Evolutionary conservation across 345 rosid species (phyloP).

Genomic region (Populus ilicifolia): DNA sequence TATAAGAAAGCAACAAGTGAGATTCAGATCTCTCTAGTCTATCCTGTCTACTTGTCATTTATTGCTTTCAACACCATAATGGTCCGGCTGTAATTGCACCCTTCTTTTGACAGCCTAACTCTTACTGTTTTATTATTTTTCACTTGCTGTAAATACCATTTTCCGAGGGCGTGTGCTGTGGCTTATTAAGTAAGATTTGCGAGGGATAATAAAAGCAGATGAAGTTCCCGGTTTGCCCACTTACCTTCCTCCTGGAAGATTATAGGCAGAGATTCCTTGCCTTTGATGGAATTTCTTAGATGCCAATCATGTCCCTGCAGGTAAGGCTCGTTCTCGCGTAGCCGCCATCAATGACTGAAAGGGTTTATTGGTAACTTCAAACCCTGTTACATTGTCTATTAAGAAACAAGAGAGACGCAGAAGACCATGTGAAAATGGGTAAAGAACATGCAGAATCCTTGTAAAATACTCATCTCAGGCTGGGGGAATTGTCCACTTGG

Average conservation of each 20-base stretch:
- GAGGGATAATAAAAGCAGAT: slow-evolving; percentile 14
- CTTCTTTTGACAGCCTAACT: slow-evolving; percentile 30
- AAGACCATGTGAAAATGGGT: slow-evolving; percentile 59
- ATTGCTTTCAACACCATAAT: slow-evolving; percentile 13
- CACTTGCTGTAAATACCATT: slow-evolving; percentile 6
- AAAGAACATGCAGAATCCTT: slow-evolving; percentile 52
- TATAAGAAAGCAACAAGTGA: slow-evolving; percentile 17
- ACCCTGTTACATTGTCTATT: neutral
- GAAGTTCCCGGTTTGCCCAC: slow-evolving; percentile 19
- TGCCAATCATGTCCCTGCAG: slow-evolving; percentile 10
- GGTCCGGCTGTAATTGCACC: slow-evolving; percentile 5
- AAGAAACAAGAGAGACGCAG: slow-evolving; percentile 23
- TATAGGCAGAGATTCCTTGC: slow-evolving; percentile 21
- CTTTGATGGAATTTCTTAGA: slow-evolving; percentile 2
- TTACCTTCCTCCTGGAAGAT: slow-evolving; percentile 5
- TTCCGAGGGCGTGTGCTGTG: neutral
- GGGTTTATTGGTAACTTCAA: slow-evolving; percentile 2
- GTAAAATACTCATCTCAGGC: slow-evolving; percentile 43
- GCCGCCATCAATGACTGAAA: neutral
- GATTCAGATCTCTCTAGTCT: slow-evolving; percentile 7
- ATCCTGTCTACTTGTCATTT: neutral
- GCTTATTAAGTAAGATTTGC: neutral
- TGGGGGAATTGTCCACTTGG: slow-evolving; percentile 11
- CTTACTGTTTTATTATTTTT: slow-evolving; percentile 21
- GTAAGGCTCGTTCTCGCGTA: neutral